A percentile compares a stretch with the other conserved stretches of the same genome.
Evolutionary conservation across 352 stramenopile genomes (phyloP).

Genomic region (Phytopythium ostracodes): DNA sequence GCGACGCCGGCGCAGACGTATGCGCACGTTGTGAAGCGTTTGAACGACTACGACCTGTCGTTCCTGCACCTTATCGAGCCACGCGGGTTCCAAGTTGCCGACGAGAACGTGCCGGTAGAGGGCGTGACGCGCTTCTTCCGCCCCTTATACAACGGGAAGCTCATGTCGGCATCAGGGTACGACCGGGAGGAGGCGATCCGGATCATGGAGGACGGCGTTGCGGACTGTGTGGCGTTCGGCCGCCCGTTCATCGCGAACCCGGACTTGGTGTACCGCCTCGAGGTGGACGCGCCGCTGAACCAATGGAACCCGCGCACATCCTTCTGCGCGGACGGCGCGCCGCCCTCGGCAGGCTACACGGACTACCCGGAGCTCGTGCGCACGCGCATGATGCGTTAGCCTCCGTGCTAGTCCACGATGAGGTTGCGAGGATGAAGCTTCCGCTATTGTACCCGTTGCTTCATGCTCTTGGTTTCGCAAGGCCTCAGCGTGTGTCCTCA

Average conservation of each 20-base stretch:
- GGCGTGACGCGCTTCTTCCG: slow-evolving; percentile 38
- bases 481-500: too few species aligned
- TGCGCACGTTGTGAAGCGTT: slow-evolving; percentile 25
- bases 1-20: slow-evolving; percentile 34
- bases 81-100: slow-evolving; percentile 21
- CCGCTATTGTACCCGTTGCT: too few species aligned
- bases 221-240: slow-evolving; percentile 50
- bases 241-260: slow-evolving; percentile 62
- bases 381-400: neutral
- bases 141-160: slow-evolving; percentile 33
- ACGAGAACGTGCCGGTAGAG: slow-evolving; percentile 18
- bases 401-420: neutral
- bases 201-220: slow-evolving; percentile 31
- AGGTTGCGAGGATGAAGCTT: neutral
- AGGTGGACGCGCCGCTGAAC: slow-evolving; percentile 32
- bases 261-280: slow-evolving; percentile 49
- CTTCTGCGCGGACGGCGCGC: slow-evolving; percentile 15
- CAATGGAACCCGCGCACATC: slow-evolving; percentile 25
- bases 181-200: slow-evolving; percentile 23
- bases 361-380: slow-evolving; percentile 29
- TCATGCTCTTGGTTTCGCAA: too few species aligned
- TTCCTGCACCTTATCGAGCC: slow-evolving; percentile 56
- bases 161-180: slow-evolving; percentile 52
- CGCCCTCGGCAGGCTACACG: slow-evolving; percentile 27
- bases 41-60: slow-evolving; percentile 32